Base-by-base conservation (phyloP, 2,329 filamentous ascomycete genomes). In the Talaromyces sp. region DNA sequence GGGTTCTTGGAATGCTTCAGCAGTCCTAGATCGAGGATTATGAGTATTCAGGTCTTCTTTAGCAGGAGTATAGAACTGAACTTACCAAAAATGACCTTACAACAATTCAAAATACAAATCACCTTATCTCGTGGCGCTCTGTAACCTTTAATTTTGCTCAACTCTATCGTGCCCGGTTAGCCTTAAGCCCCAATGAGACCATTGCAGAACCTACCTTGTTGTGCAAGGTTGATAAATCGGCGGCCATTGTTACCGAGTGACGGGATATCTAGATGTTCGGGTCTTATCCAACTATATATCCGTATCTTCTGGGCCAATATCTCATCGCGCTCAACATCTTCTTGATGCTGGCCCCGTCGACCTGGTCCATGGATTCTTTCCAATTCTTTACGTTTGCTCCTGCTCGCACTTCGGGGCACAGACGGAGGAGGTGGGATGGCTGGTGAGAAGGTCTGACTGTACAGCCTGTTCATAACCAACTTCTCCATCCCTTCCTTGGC, bases 401-500 rank as follows among this genome's bases (percentile, higher is more conserved):
- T 89, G 39, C 86, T 85, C 22, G 87, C 75, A 62, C 75, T 81
- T 62, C 79, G 71, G 5, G 79, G 87, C 27, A 90, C 85, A 41
- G 90, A 85, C 67, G 92, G 90, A 3, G 92, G 90, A 0, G 92
- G 85, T 3, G 92, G 87, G 68, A 99, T 99, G 14, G 92, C 92
- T 0, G 95, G 95, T 0, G 94, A 97, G 75, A 99, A 99, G 0
- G 95, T 98, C 77, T 99, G 95, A 0, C 89, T 88, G 77, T 99
- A 99, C 4, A 99, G 81, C 64, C 96, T 85, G 76, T 99, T 99
- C 96, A 99, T 99, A 70, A 99, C 96, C 3, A 99, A 85, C 77
- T 99, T 99, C 81, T 99, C 95, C 95, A 99, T 99, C 39, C 95
- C 95, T 80, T 99, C 95, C 70, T 93, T 89, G 14, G 95, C 95